Evolutionary conservation across 805 yeast genomes (phyloP), one percentile per base, ranked within the genome.

Genomic region (Myxozyma melibiosi): DNA sequence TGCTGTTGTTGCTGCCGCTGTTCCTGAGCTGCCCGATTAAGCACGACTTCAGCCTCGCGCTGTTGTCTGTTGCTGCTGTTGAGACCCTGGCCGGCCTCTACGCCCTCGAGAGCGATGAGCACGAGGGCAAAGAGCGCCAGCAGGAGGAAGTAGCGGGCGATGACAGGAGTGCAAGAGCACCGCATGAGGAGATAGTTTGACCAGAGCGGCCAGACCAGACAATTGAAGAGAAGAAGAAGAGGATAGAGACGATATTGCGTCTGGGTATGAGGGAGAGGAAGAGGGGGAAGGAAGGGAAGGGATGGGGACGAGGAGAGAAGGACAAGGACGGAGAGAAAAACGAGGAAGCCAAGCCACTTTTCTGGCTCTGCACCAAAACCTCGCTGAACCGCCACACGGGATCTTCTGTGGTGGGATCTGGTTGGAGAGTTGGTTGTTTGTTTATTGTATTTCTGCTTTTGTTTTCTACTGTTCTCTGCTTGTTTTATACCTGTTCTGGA

Each of bases 121-220:
- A 45, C 39, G 35, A 55, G 58, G 16, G 27, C 46, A 37, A 47
- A 38, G 31, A 55, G 20, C 22, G 39, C 38, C 34, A 48, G 24
- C 30, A 38, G 8, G 42, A 37, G 25, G 27, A 30, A 28, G 25
- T 16, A 34, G 42, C 53, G 27, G 28, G 47, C 48, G 45, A 53
- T 37, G 30, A 41, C 49, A 24, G 53, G 25, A 14, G 45, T 22
- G 53, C 58, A 45, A 48, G 39, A 48, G 49, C 53, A 43, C 53
- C 41, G 58, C 58, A 54, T 54, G 40, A n/a, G 25, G 46, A 25
- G n/a, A n/a, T n/a, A n/a, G n/a, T n/a, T n/a, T n/a, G n/a, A n/a
- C n/a, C n/a, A n/a, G n/a, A n/a, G n/a, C n/a, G n/a, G n/a, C n/a
- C n/a, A n/a, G n/a, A n/a, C n/a, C n/a, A n/a, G n/a, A n/a, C n/a